A percentile compares a stretch with the other conserved stretches of the same genome.
phyloP scores from a whole-genome alignment of 2,329 filamentous ascomycete genomes.

The Fusarium sp. region DNA sequence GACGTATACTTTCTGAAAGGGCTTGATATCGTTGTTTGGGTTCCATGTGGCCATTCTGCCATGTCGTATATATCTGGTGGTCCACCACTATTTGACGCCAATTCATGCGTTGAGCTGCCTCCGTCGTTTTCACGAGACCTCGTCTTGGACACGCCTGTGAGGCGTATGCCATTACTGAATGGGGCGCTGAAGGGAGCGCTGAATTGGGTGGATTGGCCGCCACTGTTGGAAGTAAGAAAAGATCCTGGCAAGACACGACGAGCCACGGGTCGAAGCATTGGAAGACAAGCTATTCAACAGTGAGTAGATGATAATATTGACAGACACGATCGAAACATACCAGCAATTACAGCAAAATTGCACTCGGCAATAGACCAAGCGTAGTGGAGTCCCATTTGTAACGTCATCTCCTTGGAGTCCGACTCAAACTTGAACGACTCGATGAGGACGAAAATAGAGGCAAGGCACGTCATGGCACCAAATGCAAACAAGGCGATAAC shows the following conservation, averaged over 20 bases:
- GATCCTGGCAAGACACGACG: slow-evolving; percentile 36
- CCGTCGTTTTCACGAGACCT: slow-evolving; percentile 22
- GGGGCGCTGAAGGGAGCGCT: slow-evolving; percentile 19
- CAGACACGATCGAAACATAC: slow-evolving; percentile 13
- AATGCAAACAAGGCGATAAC: slow-evolving; percentile 47
- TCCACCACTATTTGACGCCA: background rate
- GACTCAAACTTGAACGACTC: slow-evolving; percentile 39
- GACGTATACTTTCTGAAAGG: slow-evolving; percentile 35
- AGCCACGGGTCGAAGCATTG: slow-evolving; percentile 38
- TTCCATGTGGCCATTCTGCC: slow-evolving; percentile 26
- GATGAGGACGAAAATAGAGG: slow-evolving; percentile 45
- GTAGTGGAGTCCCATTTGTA: slow-evolving; percentile 43
- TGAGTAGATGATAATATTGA: background rate
- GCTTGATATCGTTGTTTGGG: slow-evolving; percentile 28
- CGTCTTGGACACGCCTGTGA: slow-evolving; percentile 25
- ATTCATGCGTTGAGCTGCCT: slow-evolving; percentile 33
- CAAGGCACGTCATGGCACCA: slow-evolving; percentile 45
- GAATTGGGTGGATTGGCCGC: slow-evolving; percentile 19
- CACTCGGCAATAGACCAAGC: slow-evolving; percentile 47
- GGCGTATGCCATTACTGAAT: slow-evolving; percentile 34
- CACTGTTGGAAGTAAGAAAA: slow-evolving; percentile 29
- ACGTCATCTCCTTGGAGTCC: slow-evolving; percentile 39
- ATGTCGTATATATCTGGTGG: slow-evolving; percentile 27
- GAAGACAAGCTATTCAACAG: slow-evolving; percentile 30
- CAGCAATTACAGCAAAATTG: slow-evolving; percentile 46